These are phyloP conservation scores for Iris pallida DNA, from an alignment of 116 monocot genomes.

Conservation along the genomic window DNA sequence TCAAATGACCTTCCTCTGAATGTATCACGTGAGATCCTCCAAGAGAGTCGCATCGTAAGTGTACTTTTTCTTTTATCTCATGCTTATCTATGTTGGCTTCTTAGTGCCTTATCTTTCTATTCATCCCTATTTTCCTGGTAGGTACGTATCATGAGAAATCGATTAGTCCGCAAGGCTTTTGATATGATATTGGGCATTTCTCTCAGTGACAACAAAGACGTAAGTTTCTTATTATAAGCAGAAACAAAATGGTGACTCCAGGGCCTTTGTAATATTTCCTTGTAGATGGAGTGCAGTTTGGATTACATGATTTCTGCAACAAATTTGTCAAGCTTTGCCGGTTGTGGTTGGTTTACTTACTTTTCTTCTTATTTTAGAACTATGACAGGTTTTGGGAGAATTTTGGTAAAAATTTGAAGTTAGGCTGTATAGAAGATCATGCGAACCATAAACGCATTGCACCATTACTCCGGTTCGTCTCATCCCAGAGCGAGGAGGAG, in stretches of 20 bases:
- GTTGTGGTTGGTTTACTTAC: background rate
- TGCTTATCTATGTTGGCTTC: background rate
- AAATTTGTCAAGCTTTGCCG: no score
- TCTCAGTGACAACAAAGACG: conserved; percentile 86
- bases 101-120: background rate
- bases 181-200: conserved; percentile 98
- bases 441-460: conserved; percentile 91
- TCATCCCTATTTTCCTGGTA: conserved; percentile 10
- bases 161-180: conserved; percentile 94
- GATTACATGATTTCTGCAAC: no score
- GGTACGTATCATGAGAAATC: conserved; percentile 96
- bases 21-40: conserved; percentile 99
- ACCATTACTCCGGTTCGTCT: conserved; percentile 91
- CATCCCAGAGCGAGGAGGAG: conserved; percentile 78
- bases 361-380: conserved; percentile 43
- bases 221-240: conserved; percentile 17
- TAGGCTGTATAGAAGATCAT: conserved; percentile 96
- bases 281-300: background rate
- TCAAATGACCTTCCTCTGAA: conserved; percentile 98
- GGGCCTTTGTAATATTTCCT: background rate
- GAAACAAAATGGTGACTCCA: background rate
- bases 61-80: background rate
- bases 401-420: conserved; percentile 81
- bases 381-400: conserved; percentile 99
- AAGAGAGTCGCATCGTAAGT: conserved; percentile 98